These are phyloP conservation scores for Gamsiella multidivaricata DNA, from an alignment of 192 early-diverging fungal species.

Conservation along the genomic window DNA sequence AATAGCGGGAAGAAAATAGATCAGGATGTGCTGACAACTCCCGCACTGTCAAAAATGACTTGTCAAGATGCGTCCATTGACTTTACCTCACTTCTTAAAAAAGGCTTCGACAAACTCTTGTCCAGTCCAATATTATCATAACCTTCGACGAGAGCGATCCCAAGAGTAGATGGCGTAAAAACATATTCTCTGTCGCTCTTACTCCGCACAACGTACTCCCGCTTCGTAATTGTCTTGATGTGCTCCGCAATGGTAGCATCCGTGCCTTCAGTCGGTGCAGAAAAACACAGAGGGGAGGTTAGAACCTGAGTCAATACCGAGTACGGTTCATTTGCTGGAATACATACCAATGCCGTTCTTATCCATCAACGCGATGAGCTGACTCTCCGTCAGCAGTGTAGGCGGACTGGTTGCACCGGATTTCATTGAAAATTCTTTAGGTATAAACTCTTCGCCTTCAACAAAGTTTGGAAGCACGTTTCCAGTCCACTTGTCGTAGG, in stretches of 20 bases:
- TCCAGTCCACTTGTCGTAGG: conserved; percentile 90
- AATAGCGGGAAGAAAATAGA: not conserved
- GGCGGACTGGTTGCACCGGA: conserved; percentile 77
- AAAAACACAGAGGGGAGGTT: not conserved
- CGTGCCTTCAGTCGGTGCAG: conserved; percentile 68
- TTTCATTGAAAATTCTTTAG: conserved; percentile 74
- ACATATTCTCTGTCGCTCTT: conserved; percentile 54
- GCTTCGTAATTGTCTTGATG: conserved; percentile 91
- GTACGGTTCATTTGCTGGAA: too few species aligned
- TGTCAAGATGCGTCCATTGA: not conserved
- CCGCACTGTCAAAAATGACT: too few species aligned
- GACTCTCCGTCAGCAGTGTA: conserved; percentile 81
- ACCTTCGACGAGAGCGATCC: conserved; percentile 86
- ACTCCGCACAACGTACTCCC: conserved; percentile 86
- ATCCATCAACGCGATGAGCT: conserved; percentile 93
- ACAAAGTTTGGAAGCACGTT: conserved; percentile 77
- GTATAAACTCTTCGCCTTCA: conserved; percentile 75
- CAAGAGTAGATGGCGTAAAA: conserved; percentile 83
- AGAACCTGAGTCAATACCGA: not conserved
- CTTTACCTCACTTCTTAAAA: conserved; percentile 79
- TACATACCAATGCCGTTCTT: conserved; percentile 87
- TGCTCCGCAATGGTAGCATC: conserved; percentile 97
- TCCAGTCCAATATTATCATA: conserved; percentile 91
- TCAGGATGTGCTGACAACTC: too few species aligned
- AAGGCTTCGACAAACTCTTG: conserved; percentile 88